Evolutionary conservation across 345 rosid species (phyloP).

Genomic region (Salix brachista): DNA sequence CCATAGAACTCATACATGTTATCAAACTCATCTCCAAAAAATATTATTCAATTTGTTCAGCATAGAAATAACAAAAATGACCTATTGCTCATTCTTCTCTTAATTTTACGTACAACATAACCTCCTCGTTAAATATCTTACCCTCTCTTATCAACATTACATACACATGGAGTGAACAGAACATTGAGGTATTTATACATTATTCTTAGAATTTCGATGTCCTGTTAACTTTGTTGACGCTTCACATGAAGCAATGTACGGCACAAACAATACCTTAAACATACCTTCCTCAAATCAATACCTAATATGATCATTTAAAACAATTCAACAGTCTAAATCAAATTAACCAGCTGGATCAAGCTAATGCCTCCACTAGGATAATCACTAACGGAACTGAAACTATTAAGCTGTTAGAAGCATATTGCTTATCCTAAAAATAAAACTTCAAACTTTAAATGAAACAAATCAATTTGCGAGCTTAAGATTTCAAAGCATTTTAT

Average conservation of each 20-base stretch:
- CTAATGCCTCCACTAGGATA: background rate
- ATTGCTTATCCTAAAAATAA: background rate
- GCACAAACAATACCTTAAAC: background rate
- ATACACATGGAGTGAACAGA: background rate
- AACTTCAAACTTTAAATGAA: background rate
- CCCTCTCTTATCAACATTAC: background rate
- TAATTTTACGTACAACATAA: background rate
- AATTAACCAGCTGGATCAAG: background rate
- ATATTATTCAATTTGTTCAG: background rate
- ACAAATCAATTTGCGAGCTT: background rate
- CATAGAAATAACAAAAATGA: background rate
- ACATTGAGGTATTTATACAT: background rate
- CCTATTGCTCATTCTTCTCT: background rate
- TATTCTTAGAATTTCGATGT: background rate
- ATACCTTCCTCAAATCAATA: background rate
- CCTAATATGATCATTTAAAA: background rate
- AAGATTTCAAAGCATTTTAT: background rate
- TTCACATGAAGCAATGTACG: background rate
- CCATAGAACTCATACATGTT: background rate
- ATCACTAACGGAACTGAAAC: background rate
- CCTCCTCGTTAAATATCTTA: background rate
- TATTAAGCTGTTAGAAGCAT: background rate
- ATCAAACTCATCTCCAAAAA: background rate
- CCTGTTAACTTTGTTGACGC: background rate
- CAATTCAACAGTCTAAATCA: background rate